These are phyloP conservation scores for Flaveria ramosissima DNA, from an alignment of 129 eudicot species.

Conservation along the genomic window DNA sequence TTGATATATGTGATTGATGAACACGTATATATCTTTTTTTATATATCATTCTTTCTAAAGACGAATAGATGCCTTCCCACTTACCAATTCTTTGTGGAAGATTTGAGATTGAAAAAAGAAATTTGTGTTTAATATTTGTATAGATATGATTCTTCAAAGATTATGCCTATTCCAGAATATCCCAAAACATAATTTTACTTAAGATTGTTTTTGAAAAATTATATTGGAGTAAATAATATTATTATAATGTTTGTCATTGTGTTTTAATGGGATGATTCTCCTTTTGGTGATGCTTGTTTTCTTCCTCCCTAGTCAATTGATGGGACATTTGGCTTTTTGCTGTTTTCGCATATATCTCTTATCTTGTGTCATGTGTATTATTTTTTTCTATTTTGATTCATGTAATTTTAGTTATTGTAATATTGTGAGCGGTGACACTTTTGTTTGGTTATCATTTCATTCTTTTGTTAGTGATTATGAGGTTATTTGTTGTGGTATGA, in stretches of 20 bases:
- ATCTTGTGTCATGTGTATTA: not conserved
- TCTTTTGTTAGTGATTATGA: conserved; percentile 29
- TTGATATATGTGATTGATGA: not conserved
- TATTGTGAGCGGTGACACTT: conserved; percentile 14
- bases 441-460: conserved; percentile 23
- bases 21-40: not conserved
- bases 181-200: conserved; percentile 1
- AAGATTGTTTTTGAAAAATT: too few relatives aligned
- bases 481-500: conserved; percentile 33
- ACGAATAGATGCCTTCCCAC: conserved; percentile 19
- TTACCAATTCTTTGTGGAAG: conserved; percentile 6
- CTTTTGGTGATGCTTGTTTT: conserved; percentile 42
- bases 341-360: conserved; percentile 36
- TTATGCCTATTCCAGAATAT: conserved; percentile 22
- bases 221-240: too few relatives aligned
- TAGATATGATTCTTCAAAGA: conserved; percentile 34
- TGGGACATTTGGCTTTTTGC: conserved; percentile 42
- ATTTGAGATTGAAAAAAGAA: not conserved
- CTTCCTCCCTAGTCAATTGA: conserved; percentile 37
- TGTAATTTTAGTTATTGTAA: conserved; percentile 19
- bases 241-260: conserved; percentile 24
- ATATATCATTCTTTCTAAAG: too few relatives aligned
- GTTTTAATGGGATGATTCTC: conserved; percentile 34
- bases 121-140: too few relatives aligned
- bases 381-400: conserved; percentile 3